Evolutionary conservation across 306 rosid genomes (phyloP), one percentile per base, ranked within the genome.

Genomic region (Amphicarpaea edgeworthii): DNA sequence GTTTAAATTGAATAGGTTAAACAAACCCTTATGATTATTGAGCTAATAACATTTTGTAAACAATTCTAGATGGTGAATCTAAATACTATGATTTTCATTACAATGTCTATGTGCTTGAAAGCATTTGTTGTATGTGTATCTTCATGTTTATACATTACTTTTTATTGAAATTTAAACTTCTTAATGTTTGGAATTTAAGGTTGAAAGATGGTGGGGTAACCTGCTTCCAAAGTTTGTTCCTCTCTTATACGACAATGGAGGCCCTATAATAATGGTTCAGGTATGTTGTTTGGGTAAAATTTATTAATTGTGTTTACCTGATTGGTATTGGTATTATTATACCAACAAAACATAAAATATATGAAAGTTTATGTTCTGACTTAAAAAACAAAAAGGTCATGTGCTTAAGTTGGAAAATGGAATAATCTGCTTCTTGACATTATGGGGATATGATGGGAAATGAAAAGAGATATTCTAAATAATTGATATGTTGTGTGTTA

Each of bases 221-320:
- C 76, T 94, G 75, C 96, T 94, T 85, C 98, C 95, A 12, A 90
- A 79, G 73, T 69, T 94, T 69, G 83, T 85, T 79, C 93, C 98
- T 46, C 87, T 88, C 70, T 90, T 92, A 49, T 92, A 92, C 68
- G 85, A 64, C 66, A 94, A 86, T 45, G 96, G 96, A 55, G 96
- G 98, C 60, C 96, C 97, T 62, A 81, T 94, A 46, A 83, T 94
- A 86, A 94, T 94, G 97, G 93, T 92, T 82, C 98, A 94, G 91
- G 97, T 94, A 69, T 70, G 90, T 66, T 50, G 71, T 58, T 68
- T n/a, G 6, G 15, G 42, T 74, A 40, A 59, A 59, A 42, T 24
- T 57, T 62, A 19, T 73, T 50, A 9, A 34, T 51, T 77, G 12
- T 17, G 58, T 64, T 77, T 42, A 57, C 61, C 41, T 34, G 40